Evolutionary conservation across 352 stramenopile species (phyloP).

Genomic region (Pythium rishiriense): DNA sequence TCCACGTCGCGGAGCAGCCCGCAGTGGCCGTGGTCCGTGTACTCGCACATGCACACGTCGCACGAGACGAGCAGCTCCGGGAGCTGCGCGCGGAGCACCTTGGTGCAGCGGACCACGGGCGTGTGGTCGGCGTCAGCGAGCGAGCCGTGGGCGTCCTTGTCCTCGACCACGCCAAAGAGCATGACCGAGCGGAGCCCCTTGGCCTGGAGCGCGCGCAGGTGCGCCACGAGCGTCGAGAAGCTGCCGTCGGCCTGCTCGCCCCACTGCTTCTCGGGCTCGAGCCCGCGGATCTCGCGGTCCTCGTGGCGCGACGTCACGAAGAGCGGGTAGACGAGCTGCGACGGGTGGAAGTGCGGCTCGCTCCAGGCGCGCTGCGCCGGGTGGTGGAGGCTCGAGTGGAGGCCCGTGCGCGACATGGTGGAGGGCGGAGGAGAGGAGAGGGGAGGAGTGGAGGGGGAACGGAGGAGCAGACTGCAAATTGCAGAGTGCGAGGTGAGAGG

Average conservation of each 20-base stretch:
- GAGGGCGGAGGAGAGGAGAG: neutral
- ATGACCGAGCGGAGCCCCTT: slow-evolving; percentile 86
- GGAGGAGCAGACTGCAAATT: neutral
- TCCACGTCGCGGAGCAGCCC: slow-evolving; percentile 87
- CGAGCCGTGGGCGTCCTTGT: slow-evolving; percentile 75
- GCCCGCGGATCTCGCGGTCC: slow-evolving; percentile 72
- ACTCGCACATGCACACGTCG: slow-evolving; percentile 91
- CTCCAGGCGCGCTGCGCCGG: slow-evolving; percentile 80
- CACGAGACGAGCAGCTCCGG: slow-evolving; percentile 83
- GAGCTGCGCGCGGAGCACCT: slow-evolving; percentile 58
- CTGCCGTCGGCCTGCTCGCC: slow-evolving; percentile 59
- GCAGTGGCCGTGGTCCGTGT: slow-evolving; percentile 89
- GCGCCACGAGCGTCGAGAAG: slow-evolving; percentile 70
- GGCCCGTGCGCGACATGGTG: slow-evolving; percentile 28
- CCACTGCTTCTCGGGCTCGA: slow-evolving; percentile 88
- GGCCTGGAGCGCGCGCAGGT: slow-evolving; percentile 64
- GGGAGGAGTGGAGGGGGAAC: neutral
- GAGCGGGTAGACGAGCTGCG: slow-evolving; percentile 90
- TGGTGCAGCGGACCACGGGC: slow-evolving; percentile 76
- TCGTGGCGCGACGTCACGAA: slow-evolving; percentile 78
- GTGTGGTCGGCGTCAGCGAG: slow-evolving; percentile 76
- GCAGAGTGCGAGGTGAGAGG: too few species aligned
- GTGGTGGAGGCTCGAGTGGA: slow-evolving; percentile 86
- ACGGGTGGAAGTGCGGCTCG: slow-evolving; percentile 86
- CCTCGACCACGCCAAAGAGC: slow-evolving; percentile 88